phyloP scores from a whole-genome alignment of 1,284 basidiomycete species.

The Pterulicium gracile region DNA sequence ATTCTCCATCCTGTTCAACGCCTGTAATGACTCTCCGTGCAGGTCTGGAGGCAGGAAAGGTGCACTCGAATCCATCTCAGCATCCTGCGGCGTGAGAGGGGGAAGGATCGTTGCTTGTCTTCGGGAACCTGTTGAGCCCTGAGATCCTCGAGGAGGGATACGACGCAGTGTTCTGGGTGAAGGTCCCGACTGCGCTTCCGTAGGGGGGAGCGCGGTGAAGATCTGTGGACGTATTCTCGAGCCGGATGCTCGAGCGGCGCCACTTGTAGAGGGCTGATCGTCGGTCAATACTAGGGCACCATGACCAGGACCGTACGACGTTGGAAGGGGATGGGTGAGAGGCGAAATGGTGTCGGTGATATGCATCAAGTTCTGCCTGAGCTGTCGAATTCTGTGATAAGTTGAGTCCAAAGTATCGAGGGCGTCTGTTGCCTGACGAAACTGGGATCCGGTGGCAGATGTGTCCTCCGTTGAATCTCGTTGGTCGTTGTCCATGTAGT shows the following conservation, averaged over 20 bases:
- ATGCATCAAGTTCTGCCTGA: conserved; percentile 35
- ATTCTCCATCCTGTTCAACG: too few relatives aligned
- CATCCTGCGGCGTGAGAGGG: conserved; percentile 18
- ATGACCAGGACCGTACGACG: conserved; percentile 21
- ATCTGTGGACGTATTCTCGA: background rate
- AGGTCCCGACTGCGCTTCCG: background rate
- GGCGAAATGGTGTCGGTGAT: conserved; percentile 19
- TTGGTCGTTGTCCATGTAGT: too few relatives aligned
- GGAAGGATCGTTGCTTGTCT: conserved; percentile 16
- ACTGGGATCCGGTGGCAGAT: background rate
- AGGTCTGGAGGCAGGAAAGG: background rate
- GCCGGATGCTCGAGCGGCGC: background rate
- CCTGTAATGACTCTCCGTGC: too few relatives aligned
- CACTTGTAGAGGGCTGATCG: background rate
- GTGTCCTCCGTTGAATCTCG: too few relatives aligned
- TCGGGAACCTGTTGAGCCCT: background rate
- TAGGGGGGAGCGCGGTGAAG: background rate
- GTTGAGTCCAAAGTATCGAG: conserved; percentile 28
- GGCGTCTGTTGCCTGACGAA: conserved; percentile 35
- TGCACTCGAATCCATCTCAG: conserved; percentile 18
- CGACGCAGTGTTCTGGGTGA: background rate
- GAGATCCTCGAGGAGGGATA: background rate
- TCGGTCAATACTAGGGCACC: conserved; percentile 24
- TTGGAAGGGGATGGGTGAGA: conserved; percentile 12
- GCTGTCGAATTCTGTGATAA: conserved; percentile 37